Evolutionary conservation across 2,329 filamentous ascomycete genomes (phyloP).

Genomic region (Sporothrix luriei): DNA sequence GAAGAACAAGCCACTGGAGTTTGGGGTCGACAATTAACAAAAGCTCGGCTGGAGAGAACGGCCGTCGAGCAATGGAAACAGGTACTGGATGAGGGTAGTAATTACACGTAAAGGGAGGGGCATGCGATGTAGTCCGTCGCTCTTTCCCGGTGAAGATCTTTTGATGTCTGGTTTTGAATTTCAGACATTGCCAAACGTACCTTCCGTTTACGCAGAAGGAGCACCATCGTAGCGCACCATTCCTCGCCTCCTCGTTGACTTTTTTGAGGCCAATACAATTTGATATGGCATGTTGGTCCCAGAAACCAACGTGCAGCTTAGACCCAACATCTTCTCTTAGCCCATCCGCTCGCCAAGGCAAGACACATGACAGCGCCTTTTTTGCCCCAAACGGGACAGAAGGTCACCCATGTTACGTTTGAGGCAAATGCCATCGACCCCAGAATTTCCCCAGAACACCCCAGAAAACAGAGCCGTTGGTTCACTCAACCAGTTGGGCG

Average conservation of each 20-base stretch:
- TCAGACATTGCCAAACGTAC: background rate
- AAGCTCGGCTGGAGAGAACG: background rate
- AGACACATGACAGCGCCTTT: slow-evolving; percentile 9
- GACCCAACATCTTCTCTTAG: background rate
- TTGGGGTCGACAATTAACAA: background rate
- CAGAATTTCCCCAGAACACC: slow-evolving; percentile 5
- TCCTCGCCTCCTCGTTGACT: too few relatives aligned
- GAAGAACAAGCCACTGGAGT: background rate
- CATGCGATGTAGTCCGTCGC: background rate
- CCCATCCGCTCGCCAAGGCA: slow-evolving; percentile 1
- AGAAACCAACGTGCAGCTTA: background rate
- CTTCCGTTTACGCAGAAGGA: background rate
- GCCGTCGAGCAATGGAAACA: background rate
- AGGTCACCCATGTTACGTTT: background rate
- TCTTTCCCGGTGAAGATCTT: background rate
- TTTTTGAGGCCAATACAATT: too few relatives aligned
- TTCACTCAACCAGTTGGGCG: background rate
- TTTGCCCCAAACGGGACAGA: background rate
- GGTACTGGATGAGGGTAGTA: background rate
- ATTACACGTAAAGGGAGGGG: slow-evolving; percentile 2
- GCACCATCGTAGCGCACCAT: background rate
- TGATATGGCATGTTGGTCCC: too few relatives aligned
- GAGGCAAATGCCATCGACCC: background rate
- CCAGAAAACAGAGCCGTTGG: background rate
- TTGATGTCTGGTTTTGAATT: background rate